Percentiles rank a stretch among this genome's conserved stretches.
phyloP scores from a whole-genome alignment of 2,329 filamentous ascomycete genomes.

The Fusarium irregulare region DNA sequence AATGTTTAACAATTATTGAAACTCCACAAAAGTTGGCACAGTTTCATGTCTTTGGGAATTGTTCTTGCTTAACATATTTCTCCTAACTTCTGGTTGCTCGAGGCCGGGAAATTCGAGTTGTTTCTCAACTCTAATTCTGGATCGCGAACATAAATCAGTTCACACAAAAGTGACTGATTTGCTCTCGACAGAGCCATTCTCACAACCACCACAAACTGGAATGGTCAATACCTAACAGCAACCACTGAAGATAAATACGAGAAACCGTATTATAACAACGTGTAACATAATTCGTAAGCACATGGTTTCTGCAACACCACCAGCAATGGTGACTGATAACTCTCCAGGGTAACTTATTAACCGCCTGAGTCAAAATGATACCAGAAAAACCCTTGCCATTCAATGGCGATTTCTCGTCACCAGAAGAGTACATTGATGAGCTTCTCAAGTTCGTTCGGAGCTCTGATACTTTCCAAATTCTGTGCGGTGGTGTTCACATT shows the following conservation, averaged over 20 bases:
- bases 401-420: slow-evolving; percentile 73
- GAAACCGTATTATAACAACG: background rate
- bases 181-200: background rate
- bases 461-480: slow-evolving; percentile 80
- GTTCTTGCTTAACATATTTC: too few species aligned
- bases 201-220: background rate
- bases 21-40: slow-evolving; percentile 4
- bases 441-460: slow-evolving; percentile 81
- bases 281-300: slow-evolving; percentile 2
- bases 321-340: background rate
- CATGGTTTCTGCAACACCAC: background rate
- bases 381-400: slow-evolving; percentile 73
- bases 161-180: background rate
- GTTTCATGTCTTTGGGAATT: background rate
- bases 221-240: too few species aligned
- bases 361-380: slow-evolving; percentile 54
- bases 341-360: slow-evolving; percentile 38
- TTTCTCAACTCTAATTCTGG: background rate
- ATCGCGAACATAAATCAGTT: background rate
- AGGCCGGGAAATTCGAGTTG: background rate
- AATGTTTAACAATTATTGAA: slow-evolving; percentile 29
- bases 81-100: background rate
- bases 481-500: slow-evolving; percentile 98
- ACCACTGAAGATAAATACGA: background rate
- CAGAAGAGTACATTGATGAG: slow-evolving; percentile 82